Percentiles rank a stretch among this genome's conserved stretches.
These are phyloP conservation scores for Mrakia hoshinonis DNA, from an alignment of 768 basidiomycete species.

Conservation along the genomic window DNA sequence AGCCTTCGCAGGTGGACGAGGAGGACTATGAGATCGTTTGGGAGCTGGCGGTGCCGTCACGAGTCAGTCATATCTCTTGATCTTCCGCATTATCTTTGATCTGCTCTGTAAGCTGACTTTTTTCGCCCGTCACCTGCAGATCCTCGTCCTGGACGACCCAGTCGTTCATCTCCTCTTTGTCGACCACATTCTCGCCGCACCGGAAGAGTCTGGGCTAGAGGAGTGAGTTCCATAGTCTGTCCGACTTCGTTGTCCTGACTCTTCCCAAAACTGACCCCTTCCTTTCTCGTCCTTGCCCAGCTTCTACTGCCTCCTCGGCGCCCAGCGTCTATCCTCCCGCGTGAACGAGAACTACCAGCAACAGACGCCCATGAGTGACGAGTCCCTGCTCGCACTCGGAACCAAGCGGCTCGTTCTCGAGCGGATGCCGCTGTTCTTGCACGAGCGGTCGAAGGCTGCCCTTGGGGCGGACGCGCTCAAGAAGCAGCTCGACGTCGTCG, in stretches of 20 bases:
- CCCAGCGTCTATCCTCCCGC: conserved; percentile 58
- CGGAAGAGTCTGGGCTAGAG: conserved; percentile 87
- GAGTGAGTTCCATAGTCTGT: conserved; percentile 42
- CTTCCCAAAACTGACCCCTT: too few species aligned
- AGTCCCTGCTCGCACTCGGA: conserved; percentile 41
- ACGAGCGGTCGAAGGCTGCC: conserved; percentile 54
- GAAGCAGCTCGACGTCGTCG: conserved; percentile 40
- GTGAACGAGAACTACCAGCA: conserved; percentile 70
- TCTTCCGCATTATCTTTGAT: neutral
- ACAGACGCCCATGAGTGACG: conserved; percentile 48
- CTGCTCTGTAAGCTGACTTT: neutral
- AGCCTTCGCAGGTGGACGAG: conserved; percentile 57
- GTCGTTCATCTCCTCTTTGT: conserved; percentile 71
- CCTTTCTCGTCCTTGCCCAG: conserved; percentile 42
- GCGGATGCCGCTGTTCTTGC: conserved; percentile 78
- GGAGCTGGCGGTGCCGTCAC: conserved; percentile 58
- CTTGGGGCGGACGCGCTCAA: conserved; percentile 39
- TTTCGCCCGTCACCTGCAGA: conserved; percentile 38
- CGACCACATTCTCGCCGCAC: conserved; percentile 48
- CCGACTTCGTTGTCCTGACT: neutral
- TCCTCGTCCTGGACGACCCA: conserved; percentile 79
- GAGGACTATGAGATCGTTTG: conserved; percentile 56
- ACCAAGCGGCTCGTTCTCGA: conserved; percentile 63
- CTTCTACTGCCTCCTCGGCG: conserved; percentile 72
- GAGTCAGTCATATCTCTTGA: conserved; percentile 32